Percentiles rank a stretch among this genome's conserved stretches.
phyloP scores from a whole-genome alignment of 2,329 filamentous ascomycete genomes.

The Cladosporium cucumerinum region DNA sequence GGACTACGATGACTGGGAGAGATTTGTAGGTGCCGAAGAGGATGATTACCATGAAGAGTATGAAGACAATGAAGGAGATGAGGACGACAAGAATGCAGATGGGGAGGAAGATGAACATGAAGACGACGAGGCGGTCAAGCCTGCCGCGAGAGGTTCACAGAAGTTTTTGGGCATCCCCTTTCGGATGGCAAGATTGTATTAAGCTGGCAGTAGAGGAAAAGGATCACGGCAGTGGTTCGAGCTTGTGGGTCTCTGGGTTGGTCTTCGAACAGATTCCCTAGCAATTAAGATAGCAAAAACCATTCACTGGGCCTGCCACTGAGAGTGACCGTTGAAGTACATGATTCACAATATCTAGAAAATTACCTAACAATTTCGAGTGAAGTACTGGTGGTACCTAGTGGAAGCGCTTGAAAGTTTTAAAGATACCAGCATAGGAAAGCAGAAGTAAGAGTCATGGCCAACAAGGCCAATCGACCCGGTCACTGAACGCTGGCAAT shows the following conservation, averaged over 20 bases:
- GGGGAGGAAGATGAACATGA: background rate
- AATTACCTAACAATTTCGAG: background rate
- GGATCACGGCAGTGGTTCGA: too few species aligned
- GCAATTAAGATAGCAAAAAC: too few species aligned
- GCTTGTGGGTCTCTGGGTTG: background rate
- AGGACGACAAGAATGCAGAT: background rate
- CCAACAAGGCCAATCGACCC: background rate
- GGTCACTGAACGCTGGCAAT: background rate
- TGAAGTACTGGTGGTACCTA: background rate
- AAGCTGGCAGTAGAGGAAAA: background rate
- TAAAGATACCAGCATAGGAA: background rate
- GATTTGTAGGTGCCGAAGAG: too few species aligned
- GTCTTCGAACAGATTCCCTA: background rate
- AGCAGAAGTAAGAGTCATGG: background rate
- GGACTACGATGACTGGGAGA: too few species aligned
- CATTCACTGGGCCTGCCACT: background rate
- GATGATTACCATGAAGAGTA: too few species aligned
- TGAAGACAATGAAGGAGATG: background rate
- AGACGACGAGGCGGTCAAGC: too few species aligned
- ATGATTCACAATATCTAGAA: background rate
- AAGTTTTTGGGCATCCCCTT: background rate
- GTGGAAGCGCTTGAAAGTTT: background rate
- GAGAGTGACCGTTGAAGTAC: background rate
- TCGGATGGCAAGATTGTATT: background rate
- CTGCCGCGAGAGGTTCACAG: background rate